Evolutionary conservation across 2,329 filamentous ascomycete species (phyloP).

Genomic region (Capronia americana): DNA sequence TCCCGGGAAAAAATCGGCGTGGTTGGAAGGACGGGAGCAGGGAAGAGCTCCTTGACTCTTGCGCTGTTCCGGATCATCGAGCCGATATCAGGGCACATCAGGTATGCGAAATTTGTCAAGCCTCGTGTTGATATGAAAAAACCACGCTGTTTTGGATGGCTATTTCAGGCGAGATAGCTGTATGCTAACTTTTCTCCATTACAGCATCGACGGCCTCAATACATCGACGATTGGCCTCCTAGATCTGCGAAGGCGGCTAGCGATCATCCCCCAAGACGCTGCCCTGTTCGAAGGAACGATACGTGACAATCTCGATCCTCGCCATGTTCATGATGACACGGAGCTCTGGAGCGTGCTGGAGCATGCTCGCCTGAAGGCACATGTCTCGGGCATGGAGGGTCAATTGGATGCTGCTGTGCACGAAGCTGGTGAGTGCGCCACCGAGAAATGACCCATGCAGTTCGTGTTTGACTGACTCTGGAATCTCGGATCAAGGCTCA

Average conservation of each 20-base stretch:
- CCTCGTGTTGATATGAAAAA: background rate
- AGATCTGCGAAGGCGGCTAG: constrained; percentile 84
- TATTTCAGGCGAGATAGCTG: background rate
- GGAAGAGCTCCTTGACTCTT: constrained; percentile 92
- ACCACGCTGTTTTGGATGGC: background rate
- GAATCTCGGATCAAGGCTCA: constrained; percentile 65
- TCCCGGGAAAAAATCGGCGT: constrained; percentile 98
- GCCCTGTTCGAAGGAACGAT: constrained; percentile 93
- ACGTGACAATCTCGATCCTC: constrained; percentile 93
- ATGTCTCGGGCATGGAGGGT: constrained; percentile 83
- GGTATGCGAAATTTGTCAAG: constrained; percentile 42
- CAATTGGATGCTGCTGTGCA: constrained; percentile 88
- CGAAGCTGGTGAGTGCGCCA: constrained; percentile 79
- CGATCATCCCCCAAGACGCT: constrained; percentile 97
- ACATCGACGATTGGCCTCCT: constrained; percentile 88
- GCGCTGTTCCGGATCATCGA: constrained; percentile 97
- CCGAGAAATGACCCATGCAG: background rate
- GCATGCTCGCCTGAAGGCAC: constrained; percentile 90
- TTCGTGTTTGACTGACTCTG: constrained; percentile 22
- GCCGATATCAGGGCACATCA: constrained; percentile 77
- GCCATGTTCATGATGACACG: constrained; percentile 93
- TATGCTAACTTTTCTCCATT: constrained; percentile 17
- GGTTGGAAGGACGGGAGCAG: constrained; percentile 92
- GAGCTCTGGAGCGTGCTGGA: constrained; percentile 96
- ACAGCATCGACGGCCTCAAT: constrained; percentile 82